These are phyloP conservation scores for Chlorella sp. DNA, from an alignment of 139 green algal species.

Conservation along the genomic window DNA sequence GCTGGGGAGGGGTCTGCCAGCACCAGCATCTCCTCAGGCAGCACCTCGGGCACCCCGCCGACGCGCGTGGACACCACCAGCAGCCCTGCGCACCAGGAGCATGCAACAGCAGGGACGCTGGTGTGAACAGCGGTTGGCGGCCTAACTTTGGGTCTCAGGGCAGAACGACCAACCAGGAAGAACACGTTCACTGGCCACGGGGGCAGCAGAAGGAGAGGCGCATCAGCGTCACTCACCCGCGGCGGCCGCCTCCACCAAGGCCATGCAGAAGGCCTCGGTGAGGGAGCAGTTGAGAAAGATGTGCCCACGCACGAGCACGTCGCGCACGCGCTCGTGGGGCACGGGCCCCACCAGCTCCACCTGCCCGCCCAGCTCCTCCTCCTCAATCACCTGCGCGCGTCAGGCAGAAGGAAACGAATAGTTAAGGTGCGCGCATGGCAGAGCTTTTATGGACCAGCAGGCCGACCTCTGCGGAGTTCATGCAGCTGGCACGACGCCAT, in stretches of 20 bases:
- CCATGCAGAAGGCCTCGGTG: slow-evolving; percentile 98
- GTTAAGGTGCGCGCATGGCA: too few relatives aligned
- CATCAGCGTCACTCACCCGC: slow-evolving; percentile 56
- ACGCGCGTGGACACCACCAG: slow-evolving; percentile 88
- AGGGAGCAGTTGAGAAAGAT: slow-evolving; percentile 94
- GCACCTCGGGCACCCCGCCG: slow-evolving; percentile 96
- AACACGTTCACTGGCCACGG: too few relatives aligned
- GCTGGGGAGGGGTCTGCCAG: slow-evolving; percentile 77
- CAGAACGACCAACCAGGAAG: too few relatives aligned
- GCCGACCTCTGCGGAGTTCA: too few relatives aligned
- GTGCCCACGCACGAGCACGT: slow-evolving; percentile 64
- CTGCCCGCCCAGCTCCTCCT: slow-evolving; percentile 60
- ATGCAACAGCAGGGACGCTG: too few relatives aligned
- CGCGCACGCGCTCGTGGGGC: slow-evolving; percentile 59
- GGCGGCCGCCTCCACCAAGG: slow-evolving; percentile 93
- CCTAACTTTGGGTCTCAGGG: too few relatives aligned
- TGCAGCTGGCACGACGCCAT: too few relatives aligned
- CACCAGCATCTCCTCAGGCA: slow-evolving; percentile 86
- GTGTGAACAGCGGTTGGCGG: too few relatives aligned
- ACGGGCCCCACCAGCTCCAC: slow-evolving; percentile 86
- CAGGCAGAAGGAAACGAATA: too few relatives aligned
- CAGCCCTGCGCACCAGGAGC: slow-evolving; percentile 69
- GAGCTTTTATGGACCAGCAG: too few relatives aligned
- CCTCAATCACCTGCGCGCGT: slow-evolving; percentile 68
- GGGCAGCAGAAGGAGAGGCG: too few relatives aligned